Percentiles rank a stretch among this genome's conserved stretches.
phyloP scores from a whole-genome alignment of 768 basidiomycete genomes.

The Lactifluus rugatus region DNA sequence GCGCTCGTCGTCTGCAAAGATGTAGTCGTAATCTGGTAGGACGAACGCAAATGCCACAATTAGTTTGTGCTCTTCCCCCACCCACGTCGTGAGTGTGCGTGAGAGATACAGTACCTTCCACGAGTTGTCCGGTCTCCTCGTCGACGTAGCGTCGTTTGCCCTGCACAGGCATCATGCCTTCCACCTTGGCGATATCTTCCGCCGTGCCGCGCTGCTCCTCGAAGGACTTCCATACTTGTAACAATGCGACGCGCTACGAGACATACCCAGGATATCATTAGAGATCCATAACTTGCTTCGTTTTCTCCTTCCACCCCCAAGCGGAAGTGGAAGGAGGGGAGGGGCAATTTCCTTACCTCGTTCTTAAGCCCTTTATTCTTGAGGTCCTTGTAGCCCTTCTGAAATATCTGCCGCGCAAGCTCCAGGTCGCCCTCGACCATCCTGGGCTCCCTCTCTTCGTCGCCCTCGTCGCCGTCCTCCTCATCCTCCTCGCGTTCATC shows the following conservation, averaged over 20 bases:
- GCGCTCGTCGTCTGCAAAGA: conserved; percentile 94
- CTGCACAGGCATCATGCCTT: conserved; percentile 89
- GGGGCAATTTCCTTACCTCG: conserved; percentile 46
- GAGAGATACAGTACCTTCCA: conserved; percentile 56
- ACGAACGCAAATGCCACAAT: not conserved
- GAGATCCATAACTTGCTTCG: not conserved
- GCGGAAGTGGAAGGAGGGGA: not conserved
- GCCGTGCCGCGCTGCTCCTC: conserved; percentile 72
- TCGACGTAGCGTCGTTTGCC: conserved; percentile 78
- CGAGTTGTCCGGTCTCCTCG: conserved; percentile 72
- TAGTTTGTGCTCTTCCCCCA: no score
- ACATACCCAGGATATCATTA: conserved; percentile 1
- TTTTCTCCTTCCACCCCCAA: not conserved
- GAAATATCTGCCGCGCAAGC: conserved; percentile 70
- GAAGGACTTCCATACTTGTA: conserved; percentile 94
- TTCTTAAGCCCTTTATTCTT: conserved; percentile 74
- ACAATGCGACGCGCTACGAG: conserved; percentile 72
- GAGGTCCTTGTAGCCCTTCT: conserved; percentile 80
- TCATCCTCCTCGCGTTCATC: conserved; percentile 64
- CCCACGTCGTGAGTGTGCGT: not conserved
- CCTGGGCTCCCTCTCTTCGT: conserved; percentile 41
- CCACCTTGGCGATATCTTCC: conserved; percentile 70
- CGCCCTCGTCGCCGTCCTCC: conserved; percentile 38
- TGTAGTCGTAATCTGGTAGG: conserved; percentile 80
- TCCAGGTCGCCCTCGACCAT: conserved; percentile 63